Evolutionary conservation across 441 rosid genomes (phyloP), one percentile per base, ranked within the genome.

Genomic region (Macaranga tanarius): DNA sequence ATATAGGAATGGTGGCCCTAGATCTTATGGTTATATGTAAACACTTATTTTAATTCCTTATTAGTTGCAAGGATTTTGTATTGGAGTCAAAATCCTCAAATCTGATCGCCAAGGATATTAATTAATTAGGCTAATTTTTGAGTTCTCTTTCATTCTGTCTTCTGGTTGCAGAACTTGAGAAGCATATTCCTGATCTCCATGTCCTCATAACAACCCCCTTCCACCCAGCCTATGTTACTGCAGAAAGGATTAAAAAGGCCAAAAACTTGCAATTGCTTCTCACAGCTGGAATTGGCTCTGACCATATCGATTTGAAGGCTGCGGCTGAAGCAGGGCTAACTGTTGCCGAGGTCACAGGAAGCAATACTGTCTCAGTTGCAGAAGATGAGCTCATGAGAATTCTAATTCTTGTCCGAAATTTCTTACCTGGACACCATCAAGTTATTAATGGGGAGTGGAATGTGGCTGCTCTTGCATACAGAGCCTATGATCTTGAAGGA

Each of bases 301-400:
- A 95, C 51, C 99, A 95, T 74, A 82, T 95, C 11, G 99, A 95
- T 75, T 84, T 95, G 59, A 77, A 88, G 62, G 99, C 97, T 3
- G 97, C 97, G 13, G 96, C 94, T 38, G 92, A 86, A 59, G 97
- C 97, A 65, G 97, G 97, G 22, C 73, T 92, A 64, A 95, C 97
- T 7, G 99, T 95, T 26, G 99, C 97, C 19, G 97, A 95, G 81
- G 97, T 95, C 73, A 95, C 99, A 0, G 97, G 99, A 75, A 92
- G 99, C 91, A 95, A 95, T 73, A 82, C 75, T 10, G 99, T 95
- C 57, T 92, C 97, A 0, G 97, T 95, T 66, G 97, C 99, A 6
- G 96, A 95, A 79, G 97, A 95, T 7, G 97, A 95, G 81, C 94
- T 92, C 70, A 95, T 95, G 99, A 90, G 97, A 77, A 87, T 92